phyloP scores from a whole-genome alignment of 768 basidiomycete species.

The Infundibulicybe gibba region DNA sequence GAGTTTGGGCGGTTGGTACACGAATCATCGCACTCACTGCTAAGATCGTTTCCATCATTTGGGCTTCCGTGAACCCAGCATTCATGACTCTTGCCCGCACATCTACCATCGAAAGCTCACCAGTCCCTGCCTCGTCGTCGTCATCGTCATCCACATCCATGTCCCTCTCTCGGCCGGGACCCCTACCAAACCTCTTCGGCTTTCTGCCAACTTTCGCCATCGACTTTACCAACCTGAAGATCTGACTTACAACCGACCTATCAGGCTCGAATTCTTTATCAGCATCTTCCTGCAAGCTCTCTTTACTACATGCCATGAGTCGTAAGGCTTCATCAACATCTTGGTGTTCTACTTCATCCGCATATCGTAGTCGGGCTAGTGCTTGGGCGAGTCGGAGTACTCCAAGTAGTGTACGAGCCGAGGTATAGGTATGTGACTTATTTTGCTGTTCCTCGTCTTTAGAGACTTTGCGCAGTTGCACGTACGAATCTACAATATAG shows the following conservation, averaged over 20 bases:
- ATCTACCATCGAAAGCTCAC: constrained; percentile 81
- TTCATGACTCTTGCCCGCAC: constrained; percentile 82
- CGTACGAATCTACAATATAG: constrained; percentile 94
- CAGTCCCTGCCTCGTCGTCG: constrained; percentile 62
- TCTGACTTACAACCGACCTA: constrained; percentile 74
- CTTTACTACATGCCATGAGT: constrained; percentile 96
- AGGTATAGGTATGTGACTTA: constrained; percentile 92
- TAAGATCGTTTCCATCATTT: constrained; percentile 81
- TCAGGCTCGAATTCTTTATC: constrained; percentile 70
- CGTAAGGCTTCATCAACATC: constrained; percentile 98
- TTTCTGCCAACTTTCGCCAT: constrained; percentile 58
- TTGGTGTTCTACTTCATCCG: constrained; percentile 70
- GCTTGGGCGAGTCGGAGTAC: constrained; percentile 94
- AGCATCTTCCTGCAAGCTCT: constrained; percentile 79
- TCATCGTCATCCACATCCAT: constrained; percentile 63
- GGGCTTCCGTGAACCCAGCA: constrained; percentile 87
- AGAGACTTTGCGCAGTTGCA: constrained; percentile 88
- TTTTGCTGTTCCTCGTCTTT: constrained; percentile 88
- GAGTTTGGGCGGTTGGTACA: constrained; percentile 9
- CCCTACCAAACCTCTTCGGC: constrained; percentile 58
- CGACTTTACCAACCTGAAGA: constrained; percentile 87
- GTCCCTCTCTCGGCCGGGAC: constrained; percentile 67
- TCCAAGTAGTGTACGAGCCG: constrained; percentile 92
- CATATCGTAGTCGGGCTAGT: constrained; percentile 86
- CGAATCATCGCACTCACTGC: constrained; percentile 47